A percentile compares a stretch with the other conserved stretches of the same genome.
phyloP scores from a whole-genome alignment of 2,329 filamentous ascomycete genomes.

The Penicillium hesseltinei region DNA sequence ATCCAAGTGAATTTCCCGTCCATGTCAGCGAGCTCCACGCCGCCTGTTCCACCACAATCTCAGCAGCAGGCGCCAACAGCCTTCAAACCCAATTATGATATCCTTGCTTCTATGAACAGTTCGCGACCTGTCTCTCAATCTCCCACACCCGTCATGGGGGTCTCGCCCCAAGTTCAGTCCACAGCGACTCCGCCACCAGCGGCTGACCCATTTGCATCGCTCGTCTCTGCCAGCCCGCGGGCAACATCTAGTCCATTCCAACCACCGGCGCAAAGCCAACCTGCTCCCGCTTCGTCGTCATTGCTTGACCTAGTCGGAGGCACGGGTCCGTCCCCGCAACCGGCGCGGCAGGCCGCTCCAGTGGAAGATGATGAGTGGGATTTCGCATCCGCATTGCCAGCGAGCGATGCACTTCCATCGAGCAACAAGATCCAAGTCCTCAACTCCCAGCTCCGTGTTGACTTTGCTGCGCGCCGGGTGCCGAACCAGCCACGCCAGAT shows the following conservation, averaged over 20 bases:
- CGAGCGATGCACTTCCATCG: conserved; percentile 53
- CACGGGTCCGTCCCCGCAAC: conserved; percentile 22
- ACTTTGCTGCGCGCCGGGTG: conserved; percentile 66
- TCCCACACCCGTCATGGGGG: conserved; percentile 49
- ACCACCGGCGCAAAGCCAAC: conserved; percentile 24
- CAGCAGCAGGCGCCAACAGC: conserved; percentile 45
- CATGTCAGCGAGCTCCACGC: conserved; percentile 24
- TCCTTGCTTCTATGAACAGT: conserved; percentile 54
- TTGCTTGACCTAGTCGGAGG: conserved; percentile 35
- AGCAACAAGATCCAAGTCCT: conserved; percentile 66
- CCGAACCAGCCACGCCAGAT: conserved; percentile 58
- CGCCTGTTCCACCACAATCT: conserved; percentile 27
- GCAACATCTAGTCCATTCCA: conserved; percentile 42
- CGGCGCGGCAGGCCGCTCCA: conserved; percentile 35
- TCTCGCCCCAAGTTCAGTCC: conserved; percentile 30
- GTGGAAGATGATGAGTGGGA: conserved; percentile 87
- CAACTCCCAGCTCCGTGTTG: conserved; percentile 68
- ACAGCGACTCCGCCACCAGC: conserved; percentile 39
- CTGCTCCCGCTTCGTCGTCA: conserved; percentile 27
- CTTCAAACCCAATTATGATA: conserved; percentile 56
- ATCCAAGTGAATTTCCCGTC: conserved; percentile 40
- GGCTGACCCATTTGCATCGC: conserved; percentile 60
- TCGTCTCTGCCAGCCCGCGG: conserved; percentile 54
- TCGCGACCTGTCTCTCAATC: conserved; percentile 50
- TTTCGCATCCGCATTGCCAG: conserved; percentile 82